Evolutionary conservation across 257 asterid species (phyloP).

Genomic region (Osmanthus fragrans): DNA sequence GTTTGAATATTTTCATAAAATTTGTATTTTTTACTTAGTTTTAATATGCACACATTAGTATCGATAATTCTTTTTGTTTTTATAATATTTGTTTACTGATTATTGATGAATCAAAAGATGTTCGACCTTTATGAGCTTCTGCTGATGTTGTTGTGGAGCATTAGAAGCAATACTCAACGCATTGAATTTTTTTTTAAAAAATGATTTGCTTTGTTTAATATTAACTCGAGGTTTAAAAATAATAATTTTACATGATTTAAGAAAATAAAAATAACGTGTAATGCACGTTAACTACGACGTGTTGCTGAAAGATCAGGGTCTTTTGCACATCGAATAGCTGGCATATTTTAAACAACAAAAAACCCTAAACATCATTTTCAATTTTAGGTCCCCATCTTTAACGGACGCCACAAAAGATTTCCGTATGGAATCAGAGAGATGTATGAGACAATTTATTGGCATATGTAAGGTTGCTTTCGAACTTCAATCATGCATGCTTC

Average conservation of each 20-base stretch:
- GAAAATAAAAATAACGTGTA: not conserved
- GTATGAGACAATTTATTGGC: constrained; percentile 59
- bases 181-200: too few relatives aligned
- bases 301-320: not conserved
- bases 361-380: constrained; percentile 28
- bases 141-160: too few relatives aligned
- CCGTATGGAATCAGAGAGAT: constrained; percentile 45
- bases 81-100: too few relatives aligned
- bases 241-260: not conserved
- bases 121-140: too few relatives aligned
- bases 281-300: not conserved
- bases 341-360: not conserved
- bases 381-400: constrained; percentile 59
- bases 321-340: not conserved
- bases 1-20: too few relatives aligned
- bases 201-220: too few relatives aligned
- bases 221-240: not conserved
- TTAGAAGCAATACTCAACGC: too few relatives aligned
- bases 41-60: too few relatives aligned
- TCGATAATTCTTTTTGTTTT: too few relatives aligned
- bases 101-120: too few relatives aligned
- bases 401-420: constrained; percentile 39
- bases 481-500: constrained; percentile 28
- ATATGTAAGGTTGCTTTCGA: constrained; percentile 32
- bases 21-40: too few relatives aligned